These are phyloP conservation scores for Capsicum baccatum DNA, from an alignment of 257 asterid genomes.

Conservation along the genomic window DNA sequence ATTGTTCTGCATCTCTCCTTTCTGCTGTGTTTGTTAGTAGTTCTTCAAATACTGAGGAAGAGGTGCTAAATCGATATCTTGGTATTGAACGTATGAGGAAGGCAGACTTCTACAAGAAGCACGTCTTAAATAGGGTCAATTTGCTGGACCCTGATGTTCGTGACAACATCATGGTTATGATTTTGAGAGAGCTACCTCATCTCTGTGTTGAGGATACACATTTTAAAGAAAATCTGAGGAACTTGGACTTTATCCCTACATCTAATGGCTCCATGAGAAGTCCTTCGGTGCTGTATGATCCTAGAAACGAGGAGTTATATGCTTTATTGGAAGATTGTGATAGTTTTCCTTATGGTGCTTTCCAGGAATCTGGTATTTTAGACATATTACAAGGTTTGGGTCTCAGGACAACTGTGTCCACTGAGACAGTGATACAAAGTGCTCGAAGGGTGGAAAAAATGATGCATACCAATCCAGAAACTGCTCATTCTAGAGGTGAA, in stretches of 20 bases:
- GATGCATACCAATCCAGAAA: slow-evolving; percentile 64
- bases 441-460: slow-evolving; percentile 79
- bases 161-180: slow-evolving; percentile 70
- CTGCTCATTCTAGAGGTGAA: slow-evolving; percentile 76
- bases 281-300: slow-evolving; percentile 77
- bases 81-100: slow-evolving; percentile 78
- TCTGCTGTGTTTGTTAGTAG: slow-evolving; percentile 60
- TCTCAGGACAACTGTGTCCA: slow-evolving; percentile 78
- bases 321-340: slow-evolving; percentile 86
- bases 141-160: slow-evolving; percentile 67
- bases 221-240: slow-evolving; percentile 67
- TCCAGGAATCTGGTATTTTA: slow-evolving; percentile 64
- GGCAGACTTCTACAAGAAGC: slow-evolving; percentile 68
- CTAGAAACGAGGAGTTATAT: slow-evolving; percentile 85
- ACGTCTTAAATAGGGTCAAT: slow-evolving; percentile 59
- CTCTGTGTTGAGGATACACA: slow-evolving; percentile 73
- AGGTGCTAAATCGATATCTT: slow-evolving; percentile 70
- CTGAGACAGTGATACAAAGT: slow-evolving; percentile 79
- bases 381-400: slow-evolving; percentile 94
- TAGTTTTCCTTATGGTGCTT: slow-evolving; percentile 72
- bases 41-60: slow-evolving; percentile 73
- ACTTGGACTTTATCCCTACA: slow-evolving; percentile 74
- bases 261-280: slow-evolving; percentile 67
- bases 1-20: slow-evolving; percentile 71
- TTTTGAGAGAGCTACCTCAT: slow-evolving; percentile 86